A percentile compares a stretch with the other conserved stretches of the same genome.
These are phyloP conservation scores for Piromyces sp. DNA, from an alignment of 192 early-diverging fungal genomes.

Conservation along the genomic window DNA sequence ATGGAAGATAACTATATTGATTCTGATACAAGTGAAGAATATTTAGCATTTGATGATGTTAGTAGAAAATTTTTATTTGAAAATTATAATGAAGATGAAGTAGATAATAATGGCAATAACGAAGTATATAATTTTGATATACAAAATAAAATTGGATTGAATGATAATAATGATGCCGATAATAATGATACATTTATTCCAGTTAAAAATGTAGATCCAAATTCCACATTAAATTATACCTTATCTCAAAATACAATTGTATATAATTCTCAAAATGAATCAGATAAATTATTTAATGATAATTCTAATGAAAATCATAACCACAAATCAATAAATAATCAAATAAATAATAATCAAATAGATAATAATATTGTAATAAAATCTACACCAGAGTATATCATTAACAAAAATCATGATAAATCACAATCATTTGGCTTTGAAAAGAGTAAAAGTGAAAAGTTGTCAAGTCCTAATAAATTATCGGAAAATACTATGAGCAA, in stretches of 20 bases:
- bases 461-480: not conserved
- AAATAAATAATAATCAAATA: no score
- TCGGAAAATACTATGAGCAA: not conserved
- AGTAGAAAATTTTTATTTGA: not conserved
- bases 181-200: not conserved
- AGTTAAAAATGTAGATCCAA: not conserved
- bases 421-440: no score
- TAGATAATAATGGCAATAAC: not conserved
- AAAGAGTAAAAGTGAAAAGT: not conserved
- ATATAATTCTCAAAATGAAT: not conserved
- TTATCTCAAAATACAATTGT: not conserved
- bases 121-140: not conserved
- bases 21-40: not conserved
- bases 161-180: not conserved
- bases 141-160: not conserved
- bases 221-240: not conserved
- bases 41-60: not conserved
- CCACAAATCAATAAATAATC: not conserved
- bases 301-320: not conserved
- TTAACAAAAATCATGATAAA: no score
- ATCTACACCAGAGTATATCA: no score
- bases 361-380: no score
- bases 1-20: not conserved
- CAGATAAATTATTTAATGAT: not conserved
- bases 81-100: not conserved